Evolutionary conservation across 1,139 yeast genomes (phyloP), one percentile per base, ranked within the genome.

Genomic region (Saccharomyces hybrid): DNA sequence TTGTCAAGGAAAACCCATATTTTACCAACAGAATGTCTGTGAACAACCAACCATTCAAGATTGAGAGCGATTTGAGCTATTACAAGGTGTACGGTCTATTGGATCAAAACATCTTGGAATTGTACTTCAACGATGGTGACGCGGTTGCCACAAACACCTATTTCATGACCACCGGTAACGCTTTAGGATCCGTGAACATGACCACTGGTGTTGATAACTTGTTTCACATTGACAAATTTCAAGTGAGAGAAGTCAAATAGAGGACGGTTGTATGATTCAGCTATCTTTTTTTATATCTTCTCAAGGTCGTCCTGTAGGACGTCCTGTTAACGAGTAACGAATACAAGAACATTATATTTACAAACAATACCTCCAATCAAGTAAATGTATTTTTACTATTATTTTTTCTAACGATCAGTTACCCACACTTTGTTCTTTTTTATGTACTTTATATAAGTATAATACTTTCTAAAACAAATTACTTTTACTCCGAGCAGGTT

Each of bases 101-200:
- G 29, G 73, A 70, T 52, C 60, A 61, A 49, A 65, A 66, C 50
- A 59, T 68, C 46, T 27, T 64, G 23, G 73, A 70, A 54, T 47
- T 70, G 13, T 69, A 59, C 57, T 63, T 68, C 59, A 66, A 68
- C 54, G 62, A 68, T 48, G 70, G 71, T 34, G 57, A 65, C 3
- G 47, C 52, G 23, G 59, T 64, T 5, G 54, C 62, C n/a, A 67
- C 70, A 11, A 64, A 65, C 54, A 55, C 60, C 7, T 66, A 64
- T 59, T 68, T 65, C 60, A 54, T 61, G 31, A 52, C 55, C 6
- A 57, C 58, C 3, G 62, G 60, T 8, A 55, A 55, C 50, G 55
- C 56, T 46, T 54, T 64, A 9, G 57, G 61, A 16, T 47, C 52
- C 25, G 48, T 62, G 19, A 58, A 55, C 8, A 46, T 70, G 56